These are phyloP conservation scores for Xylariomycetidae sp. DNA, from an alignment of 2,329 filamentous ascomycete genomes.

Conservation along the genomic window DNA sequence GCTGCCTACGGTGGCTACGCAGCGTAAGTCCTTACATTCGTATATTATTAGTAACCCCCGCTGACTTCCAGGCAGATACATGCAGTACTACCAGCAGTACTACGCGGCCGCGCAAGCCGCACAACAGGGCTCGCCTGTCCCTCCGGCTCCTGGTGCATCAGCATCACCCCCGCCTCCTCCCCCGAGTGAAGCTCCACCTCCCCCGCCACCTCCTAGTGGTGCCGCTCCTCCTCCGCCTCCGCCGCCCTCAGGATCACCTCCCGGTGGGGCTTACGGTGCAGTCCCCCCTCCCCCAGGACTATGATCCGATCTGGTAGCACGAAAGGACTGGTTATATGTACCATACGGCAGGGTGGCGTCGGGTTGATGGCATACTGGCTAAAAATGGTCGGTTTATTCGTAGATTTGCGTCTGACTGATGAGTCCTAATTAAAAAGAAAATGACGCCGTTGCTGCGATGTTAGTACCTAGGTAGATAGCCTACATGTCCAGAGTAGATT, in stretches of 20 bases:
- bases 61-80: conserved; percentile 40
- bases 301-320: too few species aligned
- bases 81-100: conserved; percentile 72
- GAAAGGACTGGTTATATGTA: too few species aligned
- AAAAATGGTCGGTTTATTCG: too few species aligned
- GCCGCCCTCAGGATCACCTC: conserved; percentile 47
- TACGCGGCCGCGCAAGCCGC: conserved; percentile 52
- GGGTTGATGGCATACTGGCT: conserved; percentile 1
- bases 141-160: conserved; percentile 39
- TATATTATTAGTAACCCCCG: neutral
- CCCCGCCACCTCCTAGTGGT: conserved; percentile 54
- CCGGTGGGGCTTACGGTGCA: conserved; percentile 58
- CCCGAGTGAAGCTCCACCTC: conserved; percentile 59
- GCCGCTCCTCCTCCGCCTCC: conserved; percentile 54
- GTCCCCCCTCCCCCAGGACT: conserved; percentile 55
- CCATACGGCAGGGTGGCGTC: neutral
- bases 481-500: too few species aligned
- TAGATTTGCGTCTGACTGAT: too few species aligned
- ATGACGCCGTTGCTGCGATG: too few species aligned
- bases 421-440: too few species aligned
- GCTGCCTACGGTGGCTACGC: conserved; percentile 87
- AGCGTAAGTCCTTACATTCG: conserved; percentile 45
- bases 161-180: conserved; percentile 53
- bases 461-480: too few species aligned
- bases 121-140: conserved; percentile 36